Percentiles rank a stretch among this genome's conserved stretches.
These are phyloP conservation scores for Monilinia aucupariae DNA, from an alignment of 2,329 filamentous ascomycete species.

Conservation along the genomic window DNA sequence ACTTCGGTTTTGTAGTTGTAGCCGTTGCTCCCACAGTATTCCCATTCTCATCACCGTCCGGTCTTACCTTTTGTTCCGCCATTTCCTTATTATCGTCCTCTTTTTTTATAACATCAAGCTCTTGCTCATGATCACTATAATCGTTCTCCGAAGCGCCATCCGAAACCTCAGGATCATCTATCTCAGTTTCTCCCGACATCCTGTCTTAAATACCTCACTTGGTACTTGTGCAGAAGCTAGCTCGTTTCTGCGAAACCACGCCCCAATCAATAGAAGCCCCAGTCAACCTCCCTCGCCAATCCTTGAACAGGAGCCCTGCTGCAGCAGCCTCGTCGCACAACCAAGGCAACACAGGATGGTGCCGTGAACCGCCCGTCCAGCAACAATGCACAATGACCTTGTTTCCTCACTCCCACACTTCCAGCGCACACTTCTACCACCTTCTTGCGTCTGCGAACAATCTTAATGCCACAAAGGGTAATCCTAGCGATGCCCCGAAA, in stretches of 20 bases:
- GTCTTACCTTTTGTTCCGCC: constrained; percentile 34
- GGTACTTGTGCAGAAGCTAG: constrained; percentile 24
- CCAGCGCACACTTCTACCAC: constrained; percentile 24
- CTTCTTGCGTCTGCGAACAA: constrained; percentile 20
- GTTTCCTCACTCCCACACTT: constrained; percentile 21
- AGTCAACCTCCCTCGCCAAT: constrained; percentile 27
- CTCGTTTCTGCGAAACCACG: constrained; percentile 33
- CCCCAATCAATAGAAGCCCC: constrained; percentile 29
- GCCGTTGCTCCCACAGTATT: constrained; percentile 38
- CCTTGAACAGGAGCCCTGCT: constrained; percentile 26
- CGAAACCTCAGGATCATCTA: constrained; percentile 35
- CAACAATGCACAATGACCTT: constrained; percentile 30
- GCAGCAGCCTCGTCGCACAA: constrained; percentile 31
- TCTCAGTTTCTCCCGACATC: constrained; percentile 36
- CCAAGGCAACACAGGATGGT: constrained; percentile 26
- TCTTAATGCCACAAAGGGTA: constrained; percentile 20
- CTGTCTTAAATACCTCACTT: constrained; percentile 33
- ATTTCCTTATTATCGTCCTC: constrained; percentile 35
- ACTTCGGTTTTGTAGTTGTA: constrained; percentile 52
- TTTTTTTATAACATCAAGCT: constrained; percentile 31
- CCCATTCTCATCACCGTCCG: constrained; percentile 33
- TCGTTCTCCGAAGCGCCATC: constrained; percentile 36
- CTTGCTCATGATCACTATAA: constrained; percentile 35
- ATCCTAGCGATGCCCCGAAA: constrained; percentile 14
- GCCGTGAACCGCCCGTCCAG: constrained; percentile 28